phyloP scores from a whole-genome alignment of 2,329 filamentous ascomycete genomes.

The Xylaria sp. region DNA sequence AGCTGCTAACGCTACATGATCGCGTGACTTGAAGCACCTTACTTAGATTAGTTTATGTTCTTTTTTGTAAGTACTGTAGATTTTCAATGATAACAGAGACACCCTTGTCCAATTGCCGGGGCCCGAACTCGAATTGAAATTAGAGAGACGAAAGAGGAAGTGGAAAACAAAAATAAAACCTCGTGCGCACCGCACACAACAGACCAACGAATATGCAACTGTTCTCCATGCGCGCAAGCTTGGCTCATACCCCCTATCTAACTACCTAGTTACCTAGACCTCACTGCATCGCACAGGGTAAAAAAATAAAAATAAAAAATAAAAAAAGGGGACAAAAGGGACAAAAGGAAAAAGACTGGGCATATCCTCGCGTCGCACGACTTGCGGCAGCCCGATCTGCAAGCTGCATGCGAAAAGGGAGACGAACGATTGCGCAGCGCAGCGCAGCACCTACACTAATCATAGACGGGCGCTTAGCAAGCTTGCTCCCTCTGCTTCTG shows the following conservation, averaged over 20 bases:
- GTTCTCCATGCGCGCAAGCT: not conserved
- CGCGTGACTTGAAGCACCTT: not conserved
- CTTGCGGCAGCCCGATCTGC: conserved; percentile 32
- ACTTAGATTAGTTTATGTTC: not conserved
- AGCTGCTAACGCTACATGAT: not conserved
- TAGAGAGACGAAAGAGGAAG: not conserved
- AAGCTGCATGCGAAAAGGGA: conserved; percentile 28
- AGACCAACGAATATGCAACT: not conserved
- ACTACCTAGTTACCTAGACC: not conserved
- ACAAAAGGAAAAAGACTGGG: too few species aligned
- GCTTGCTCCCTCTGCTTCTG: not conserved
- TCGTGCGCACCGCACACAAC: not conserved
- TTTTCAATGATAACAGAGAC: not conserved
- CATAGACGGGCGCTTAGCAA: conserved; percentile 34
- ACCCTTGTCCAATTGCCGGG: not conserved
- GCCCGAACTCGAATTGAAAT: not conserved
- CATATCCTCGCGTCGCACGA: conserved; percentile 26
- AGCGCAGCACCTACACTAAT: conserved; percentile 10
- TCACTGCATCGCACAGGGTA: too few species aligned
- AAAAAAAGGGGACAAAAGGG: too few species aligned
- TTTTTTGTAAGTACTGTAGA: not conserved
- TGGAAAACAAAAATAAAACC: not conserved
- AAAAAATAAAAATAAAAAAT: too few species aligned
- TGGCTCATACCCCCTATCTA: not conserved
- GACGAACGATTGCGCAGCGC: not conserved